A percentile compares a stretch with the other conserved stretches of the same genome.
Conservation (phyloP, 805 yeast genomes). For the Yamadazyma nakazawae region DNA sequence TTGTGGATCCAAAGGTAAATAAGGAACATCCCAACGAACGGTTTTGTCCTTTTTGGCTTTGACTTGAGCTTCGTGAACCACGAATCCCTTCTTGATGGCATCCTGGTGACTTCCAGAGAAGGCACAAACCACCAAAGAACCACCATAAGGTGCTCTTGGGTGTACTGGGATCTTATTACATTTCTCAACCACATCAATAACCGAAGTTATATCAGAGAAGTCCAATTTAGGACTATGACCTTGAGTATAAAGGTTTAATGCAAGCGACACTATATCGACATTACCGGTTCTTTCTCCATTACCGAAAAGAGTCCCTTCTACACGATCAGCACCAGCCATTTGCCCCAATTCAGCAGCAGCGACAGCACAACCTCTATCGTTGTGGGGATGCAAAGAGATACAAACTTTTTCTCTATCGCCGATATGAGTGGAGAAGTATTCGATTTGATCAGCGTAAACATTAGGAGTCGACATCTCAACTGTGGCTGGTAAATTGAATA, state of each 20-base stretch:
- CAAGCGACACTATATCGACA: constrained; percentile 77
- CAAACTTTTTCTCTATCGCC: constrained; percentile 67
- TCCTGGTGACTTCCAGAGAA: constrained; percentile 87
- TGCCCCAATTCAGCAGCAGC: constrained; percentile 83
- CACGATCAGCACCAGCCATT: constrained; percentile 84
- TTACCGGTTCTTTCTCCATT: constrained; percentile 89
- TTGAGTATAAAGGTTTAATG: constrained; percentile 74
- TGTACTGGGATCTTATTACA: constrained; percentile 80
- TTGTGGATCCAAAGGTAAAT: constrained; percentile 78
- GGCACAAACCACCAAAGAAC: constrained; percentile 78
- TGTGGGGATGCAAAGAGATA: constrained; percentile 78
- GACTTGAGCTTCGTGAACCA: constrained; percentile 39
- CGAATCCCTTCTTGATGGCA: constrained; percentile 82
- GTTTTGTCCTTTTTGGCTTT: constrained; percentile 31
- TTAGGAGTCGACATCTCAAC: constrained; percentile 82
- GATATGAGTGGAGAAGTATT: constrained; percentile 61
- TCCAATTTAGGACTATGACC: constrained; percentile 71
- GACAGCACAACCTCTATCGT: constrained; percentile 86
- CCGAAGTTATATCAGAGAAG: constrained; percentile 61
- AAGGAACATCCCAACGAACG: constrained; percentile 67
- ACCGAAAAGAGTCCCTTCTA: constrained; percentile 82
- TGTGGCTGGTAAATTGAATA: constrained; percentile 81
- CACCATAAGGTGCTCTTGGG: constrained; percentile 80
- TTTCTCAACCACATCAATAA: constrained; percentile 70
- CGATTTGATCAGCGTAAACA: constrained; percentile 81